A percentile compares a stretch with the other conserved stretches of the same genome.
phyloP scores from a whole-genome alignment of 129 eudicot species.

The Gnaphalium uliginosum region DNA sequence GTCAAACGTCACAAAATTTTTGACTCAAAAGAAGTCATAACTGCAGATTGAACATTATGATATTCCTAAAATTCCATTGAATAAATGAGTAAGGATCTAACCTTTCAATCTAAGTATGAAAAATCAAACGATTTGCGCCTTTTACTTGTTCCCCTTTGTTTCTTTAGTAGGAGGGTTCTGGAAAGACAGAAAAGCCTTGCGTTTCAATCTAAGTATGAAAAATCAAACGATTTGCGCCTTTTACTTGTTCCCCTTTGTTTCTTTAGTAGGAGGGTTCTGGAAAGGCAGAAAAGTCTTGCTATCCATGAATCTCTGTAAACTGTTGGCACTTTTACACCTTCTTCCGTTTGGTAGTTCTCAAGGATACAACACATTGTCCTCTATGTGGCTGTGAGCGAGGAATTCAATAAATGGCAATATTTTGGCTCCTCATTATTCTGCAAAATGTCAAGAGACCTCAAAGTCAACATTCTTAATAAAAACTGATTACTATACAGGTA shows the following conservation, averaged over 20 bases:
- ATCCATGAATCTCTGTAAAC: slow-evolving; percentile 64
- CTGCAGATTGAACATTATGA: neutral
- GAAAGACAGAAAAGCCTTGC: slow-evolving; percentile 84
- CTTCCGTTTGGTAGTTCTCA: slow-evolving; percentile 82
- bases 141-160: slow-evolving; percentile 56
- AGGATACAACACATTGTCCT: slow-evolving; percentile 90
- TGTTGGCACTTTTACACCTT: slow-evolving; percentile 85
- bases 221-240: slow-evolving; percentile 40
- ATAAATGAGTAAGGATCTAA: slow-evolving; percentile 14
- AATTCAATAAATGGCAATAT: slow-evolving; percentile 76
- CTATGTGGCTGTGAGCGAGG: slow-evolving; percentile 93
- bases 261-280: slow-evolving; percentile 38
- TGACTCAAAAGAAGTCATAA: no score
- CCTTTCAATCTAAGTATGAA: slow-evolving; percentile 9
- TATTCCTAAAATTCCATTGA: neutral
- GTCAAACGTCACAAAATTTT: no score
- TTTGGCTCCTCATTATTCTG: slow-evolving; percentile 72
- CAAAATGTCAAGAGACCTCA: neutral
- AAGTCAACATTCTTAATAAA: neutral
- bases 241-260: slow-evolving; percentile 54
- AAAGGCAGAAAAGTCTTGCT: slow-evolving; percentile 90
- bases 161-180: slow-evolving; percentile 40
- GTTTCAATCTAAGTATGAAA: slow-evolving; percentile 4
- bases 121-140: slow-evolving; percentile 35
- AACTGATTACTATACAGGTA: slow-evolving; percentile 2